A percentile compares a stretch with the other conserved stretches of the same genome.
phyloP scores from a whole-genome alignment of 2,329 filamentous ascomycete species.

The Parastagonospora avenae region DNA sequence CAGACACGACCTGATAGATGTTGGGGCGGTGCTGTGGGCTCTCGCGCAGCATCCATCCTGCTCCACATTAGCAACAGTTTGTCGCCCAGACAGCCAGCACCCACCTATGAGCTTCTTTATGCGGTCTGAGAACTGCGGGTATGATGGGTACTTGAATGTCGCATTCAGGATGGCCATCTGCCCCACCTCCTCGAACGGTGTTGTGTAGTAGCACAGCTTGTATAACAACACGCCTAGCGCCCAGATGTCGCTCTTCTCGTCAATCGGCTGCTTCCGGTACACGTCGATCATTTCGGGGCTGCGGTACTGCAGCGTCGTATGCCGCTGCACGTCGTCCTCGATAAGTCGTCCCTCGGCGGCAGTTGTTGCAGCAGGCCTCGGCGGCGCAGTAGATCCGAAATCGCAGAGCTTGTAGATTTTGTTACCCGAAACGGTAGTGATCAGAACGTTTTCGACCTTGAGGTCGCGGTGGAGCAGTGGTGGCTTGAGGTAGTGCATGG shows the following conservation, averaged over 20 bases:
- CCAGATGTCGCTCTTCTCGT: constrained; percentile 99
- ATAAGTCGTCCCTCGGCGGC: constrained; percentile 88
- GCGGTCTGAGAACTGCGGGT: constrained; percentile 87
- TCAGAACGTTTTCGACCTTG: constrained; percentile 98
- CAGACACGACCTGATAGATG: constrained; percentile 89
- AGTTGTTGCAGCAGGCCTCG: constrained; percentile 81
- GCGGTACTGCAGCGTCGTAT: constrained; percentile 95
- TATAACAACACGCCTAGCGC: constrained; percentile 92
- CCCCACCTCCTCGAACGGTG: constrained; percentile 95
- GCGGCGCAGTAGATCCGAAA: constrained; percentile 89
- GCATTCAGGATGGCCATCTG: constrained; percentile 97
- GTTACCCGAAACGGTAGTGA: constrained; percentile 69
- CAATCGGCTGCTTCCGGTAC: constrained; percentile 92
- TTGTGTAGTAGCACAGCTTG: constrained; percentile 99
- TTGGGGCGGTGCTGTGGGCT: constrained; percentile 80
- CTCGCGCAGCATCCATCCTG: constrained; percentile 89
- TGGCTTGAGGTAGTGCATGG: constrained; percentile 98
- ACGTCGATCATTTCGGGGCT: constrained; percentile 99
- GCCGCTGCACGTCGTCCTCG: constrained; percentile 95
- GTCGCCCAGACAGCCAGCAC: constrained; percentile 32
- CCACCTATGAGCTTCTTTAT: constrained; percentile 88
- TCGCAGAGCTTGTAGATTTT: constrained; percentile 95
- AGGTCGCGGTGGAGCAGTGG: constrained; percentile 90
- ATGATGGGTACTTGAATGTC: constrained; percentile 86
- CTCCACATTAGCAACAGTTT: constrained; percentile 16